phyloP scores from a whole-genome alignment of 148 eudicot genomes.

The Agrostemma githago region DNA sequence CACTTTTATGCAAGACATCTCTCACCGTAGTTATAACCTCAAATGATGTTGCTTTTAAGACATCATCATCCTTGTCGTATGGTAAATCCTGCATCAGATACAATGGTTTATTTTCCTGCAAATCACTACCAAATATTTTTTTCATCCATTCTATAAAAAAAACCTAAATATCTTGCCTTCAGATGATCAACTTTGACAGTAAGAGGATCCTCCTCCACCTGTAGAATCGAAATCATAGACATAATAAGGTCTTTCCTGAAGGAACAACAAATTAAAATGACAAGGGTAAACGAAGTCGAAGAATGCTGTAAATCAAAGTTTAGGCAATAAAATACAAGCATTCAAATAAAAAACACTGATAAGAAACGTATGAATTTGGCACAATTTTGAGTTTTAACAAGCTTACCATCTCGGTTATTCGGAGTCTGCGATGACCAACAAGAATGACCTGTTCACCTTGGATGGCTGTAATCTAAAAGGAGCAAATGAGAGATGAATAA shows the following conservation, averaged over 20 bases:
- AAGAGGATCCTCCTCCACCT: slow-evolving; percentile 97
- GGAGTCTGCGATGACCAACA: slow-evolving; percentile 87
- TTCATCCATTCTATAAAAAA: neutral
- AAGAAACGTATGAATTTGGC: neutral
- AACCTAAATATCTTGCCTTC: slow-evolving; percentile 45
- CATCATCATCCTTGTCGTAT: slow-evolving; percentile 86
- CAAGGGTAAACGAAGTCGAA: neutral
- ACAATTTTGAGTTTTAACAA: neutral
- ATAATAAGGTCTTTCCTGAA: neutral
- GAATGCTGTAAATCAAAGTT: too few species aligned
- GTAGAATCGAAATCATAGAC: slow-evolving; percentile 25
- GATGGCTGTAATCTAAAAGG: slow-evolving; percentile 69
- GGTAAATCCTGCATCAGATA: slow-evolving; percentile 63
- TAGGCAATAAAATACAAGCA: neutral
- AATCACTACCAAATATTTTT: slow-evolving; percentile 12
- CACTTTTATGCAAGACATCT: slow-evolving; percentile 90
- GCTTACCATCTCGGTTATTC: slow-evolving; percentile 89
- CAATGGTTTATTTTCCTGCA: slow-evolving; percentile 12
- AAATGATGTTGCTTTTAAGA: slow-evolving; percentile 92
- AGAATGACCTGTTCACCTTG: slow-evolving; percentile 92
- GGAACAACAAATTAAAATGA: neutral
- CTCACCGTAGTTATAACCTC: slow-evolving; percentile 93
- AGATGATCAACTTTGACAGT: slow-evolving; percentile 95
- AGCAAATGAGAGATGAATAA: slow-evolving; percentile 17
- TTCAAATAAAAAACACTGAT: neutral